Percentiles rank a stretch among this genome's conserved stretches.
Evolutionary conservation across 78 protist genomes (phyloP).

Genomic region (Tieghemostelium lacteum): DNA sequence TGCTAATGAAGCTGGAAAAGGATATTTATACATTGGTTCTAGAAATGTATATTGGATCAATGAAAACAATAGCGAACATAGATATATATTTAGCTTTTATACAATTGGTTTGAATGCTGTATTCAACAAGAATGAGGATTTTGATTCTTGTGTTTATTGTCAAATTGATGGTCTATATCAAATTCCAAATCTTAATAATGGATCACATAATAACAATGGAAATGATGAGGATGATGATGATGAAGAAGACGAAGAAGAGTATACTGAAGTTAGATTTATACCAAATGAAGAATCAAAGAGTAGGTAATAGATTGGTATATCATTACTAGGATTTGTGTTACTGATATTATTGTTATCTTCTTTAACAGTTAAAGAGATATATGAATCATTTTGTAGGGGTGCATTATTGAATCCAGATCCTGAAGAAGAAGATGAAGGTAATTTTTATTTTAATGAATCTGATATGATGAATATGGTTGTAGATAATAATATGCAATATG

Average conservation of each 20-base stretch:
- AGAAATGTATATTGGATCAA: constrained; percentile 26
- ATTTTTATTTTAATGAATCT: constrained; percentile 6
- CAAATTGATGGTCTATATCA: background rate
- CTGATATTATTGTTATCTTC: background rate
- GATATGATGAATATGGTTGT: background rate
- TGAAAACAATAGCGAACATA: background rate
- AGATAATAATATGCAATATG: too few species aligned
- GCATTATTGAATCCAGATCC: constrained; percentile 28
- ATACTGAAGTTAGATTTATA: constrained; percentile 29
- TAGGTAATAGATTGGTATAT: too few species aligned
- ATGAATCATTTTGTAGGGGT: constrained; percentile 21
- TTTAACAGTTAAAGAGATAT: constrained; percentile 1
- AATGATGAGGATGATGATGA: background rate
- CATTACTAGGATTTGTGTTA: too few species aligned
- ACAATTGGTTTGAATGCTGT: constrained; percentile 27
- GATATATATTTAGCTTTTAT: constrained; percentile 11
- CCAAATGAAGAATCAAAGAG: background rate
- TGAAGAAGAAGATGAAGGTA: constrained; percentile 35
- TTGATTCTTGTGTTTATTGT: background rate
- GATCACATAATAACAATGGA: background rate
- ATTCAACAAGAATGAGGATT: constrained; percentile 2
- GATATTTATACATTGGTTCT: background rate
- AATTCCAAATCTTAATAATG: background rate
- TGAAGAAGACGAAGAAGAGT: background rate
- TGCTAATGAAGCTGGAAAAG: background rate